A percentile compares a stretch with the other conserved stretches of the same genome.
These are phyloP conservation scores for Crepidotus variabilis DNA, from an alignment of 768 basidiomycete genomes.

Conservation along the genomic window DNA sequence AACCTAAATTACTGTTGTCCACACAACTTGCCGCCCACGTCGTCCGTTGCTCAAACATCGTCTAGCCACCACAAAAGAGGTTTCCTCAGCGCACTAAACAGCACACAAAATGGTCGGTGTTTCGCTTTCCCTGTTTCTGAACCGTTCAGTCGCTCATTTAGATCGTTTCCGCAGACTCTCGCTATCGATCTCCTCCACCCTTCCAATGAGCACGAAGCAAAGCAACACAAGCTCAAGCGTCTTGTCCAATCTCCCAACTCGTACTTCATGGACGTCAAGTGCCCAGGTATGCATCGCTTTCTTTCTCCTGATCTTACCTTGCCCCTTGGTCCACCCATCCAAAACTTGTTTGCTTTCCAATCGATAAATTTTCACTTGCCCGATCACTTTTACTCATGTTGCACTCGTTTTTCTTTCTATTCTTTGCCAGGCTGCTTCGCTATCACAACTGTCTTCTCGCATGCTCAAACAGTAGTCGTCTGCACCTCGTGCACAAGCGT, in stretches of 20 bases:
- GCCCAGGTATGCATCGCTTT: conserved; percentile 65
- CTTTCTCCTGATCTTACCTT: neutral
- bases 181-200: conserved; percentile 98
- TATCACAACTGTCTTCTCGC: conserved; percentile 98
- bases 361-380: neutral
- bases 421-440: conserved; percentile 79
- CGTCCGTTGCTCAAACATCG: conserved; percentile 22
- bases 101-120: conserved; percentile 28
- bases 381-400: conserved; percentile 13
- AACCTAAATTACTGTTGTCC: conserved; percentile 36
- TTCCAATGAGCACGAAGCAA: conserved; percentile 78
- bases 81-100: conserved; percentile 17
- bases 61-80: conserved; percentile 29
- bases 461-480: conserved; percentile 95
- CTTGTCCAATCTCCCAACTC: conserved; percentile 98
- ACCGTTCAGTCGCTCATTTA: neutral
- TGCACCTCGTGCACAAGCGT: conserved; percentile 92
- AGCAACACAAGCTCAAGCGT: conserved; percentile 98
- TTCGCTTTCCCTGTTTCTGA: conserved; percentile 5
- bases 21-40: conserved; percentile 33
- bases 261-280: conserved; percentile 99
- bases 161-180: conserved; percentile 62
- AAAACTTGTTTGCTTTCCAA: conserved; percentile 1
- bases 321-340: neutral
- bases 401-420: conserved; percentile 11